Base-by-base conservation (phyloP, 805 yeast species). In the Peterozyma toletana region DNA sequence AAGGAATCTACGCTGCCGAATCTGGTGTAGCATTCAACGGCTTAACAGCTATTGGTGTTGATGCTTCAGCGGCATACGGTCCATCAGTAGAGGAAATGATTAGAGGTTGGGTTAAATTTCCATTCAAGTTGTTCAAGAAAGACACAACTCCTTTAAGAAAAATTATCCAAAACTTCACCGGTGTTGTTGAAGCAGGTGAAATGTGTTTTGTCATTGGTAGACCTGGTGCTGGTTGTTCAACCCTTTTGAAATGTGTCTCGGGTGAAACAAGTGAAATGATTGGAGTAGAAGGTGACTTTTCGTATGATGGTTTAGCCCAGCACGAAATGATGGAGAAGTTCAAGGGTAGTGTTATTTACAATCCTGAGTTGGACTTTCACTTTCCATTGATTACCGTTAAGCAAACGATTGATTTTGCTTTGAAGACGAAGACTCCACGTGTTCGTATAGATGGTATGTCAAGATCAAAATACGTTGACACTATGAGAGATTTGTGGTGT, bases 171-270 rank as follows among this genome's bases (percentile, higher is more conserved):
- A 61, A 67, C 40, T 59, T 67, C 50, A 58, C 66, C 33, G 75
- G 73, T 59, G 63, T 69, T 35, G 63, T 44, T 21, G 67, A 63
- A 48, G 62, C 73, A 14, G 82, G 80, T 50, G 76, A 73, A 51
- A 70, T 75, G 77, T 61, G 73, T 42, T 64, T 76, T 44, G 78
- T 73, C 17, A 57, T 73, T 41, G 78, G 78, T 52, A 68, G 73
- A 58, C 83, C 85, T 2, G 83, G 83, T 54, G 77, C 83, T 33
- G 84, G 85, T 48, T 77, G 83, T 54, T 77, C 84, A 3, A 72
- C 83, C 4, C 58, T 78, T 34, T 57, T 78, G 51, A 71, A 71
- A 48, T 54, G 67, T 45, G 42, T 70, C 16, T 58, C 76, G n/a
- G 77, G 75, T 54, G 73, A 72, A 52, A 69, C 65, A 11, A 53